Evolutionary conservation across 78 protist genomes (phyloP).

Genomic region (Emiliania huxleyi): DNA sequence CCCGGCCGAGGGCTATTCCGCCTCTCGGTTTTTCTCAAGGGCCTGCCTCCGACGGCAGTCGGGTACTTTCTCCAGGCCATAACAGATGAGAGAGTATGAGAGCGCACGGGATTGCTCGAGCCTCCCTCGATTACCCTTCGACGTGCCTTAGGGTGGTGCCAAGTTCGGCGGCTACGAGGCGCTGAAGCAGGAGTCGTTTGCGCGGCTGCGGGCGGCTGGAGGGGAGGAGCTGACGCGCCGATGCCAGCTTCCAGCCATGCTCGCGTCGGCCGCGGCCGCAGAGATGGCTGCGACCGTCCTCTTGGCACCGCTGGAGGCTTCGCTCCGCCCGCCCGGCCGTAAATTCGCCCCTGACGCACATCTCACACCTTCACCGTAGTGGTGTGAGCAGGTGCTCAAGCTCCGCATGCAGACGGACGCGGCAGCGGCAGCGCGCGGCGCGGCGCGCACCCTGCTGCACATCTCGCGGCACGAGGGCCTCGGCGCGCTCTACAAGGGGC

Average conservation of each 20-base stretch:
- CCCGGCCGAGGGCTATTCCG: not conserved
- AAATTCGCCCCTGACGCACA: not conserved
- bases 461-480: not conserved
- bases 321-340: not conserved
- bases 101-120: no score
- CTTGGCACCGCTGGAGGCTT: not conserved
- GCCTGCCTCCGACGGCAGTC: not conserved
- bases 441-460: not conserved
- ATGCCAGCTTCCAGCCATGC: not conserved
- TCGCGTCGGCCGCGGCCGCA: not conserved
- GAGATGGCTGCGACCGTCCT: not conserved
- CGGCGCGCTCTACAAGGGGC: not conserved
- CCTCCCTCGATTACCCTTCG: no score
- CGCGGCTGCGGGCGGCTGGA: no score
- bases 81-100: no score
- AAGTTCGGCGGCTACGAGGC: conserved; percentile 23
- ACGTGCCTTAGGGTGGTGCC: no score
- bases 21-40: not conserved
- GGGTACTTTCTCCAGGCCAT: conserved; percentile 4
- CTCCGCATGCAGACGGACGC: not conserved
- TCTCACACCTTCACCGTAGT: not conserved
- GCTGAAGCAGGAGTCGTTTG: no score
- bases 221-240: not conserved
- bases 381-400: not conserved
- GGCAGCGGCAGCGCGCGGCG: not conserved